phyloP scores from a whole-genome alignment of 169 alveolate genomes.

The Perkinsus olseni region DNA sequence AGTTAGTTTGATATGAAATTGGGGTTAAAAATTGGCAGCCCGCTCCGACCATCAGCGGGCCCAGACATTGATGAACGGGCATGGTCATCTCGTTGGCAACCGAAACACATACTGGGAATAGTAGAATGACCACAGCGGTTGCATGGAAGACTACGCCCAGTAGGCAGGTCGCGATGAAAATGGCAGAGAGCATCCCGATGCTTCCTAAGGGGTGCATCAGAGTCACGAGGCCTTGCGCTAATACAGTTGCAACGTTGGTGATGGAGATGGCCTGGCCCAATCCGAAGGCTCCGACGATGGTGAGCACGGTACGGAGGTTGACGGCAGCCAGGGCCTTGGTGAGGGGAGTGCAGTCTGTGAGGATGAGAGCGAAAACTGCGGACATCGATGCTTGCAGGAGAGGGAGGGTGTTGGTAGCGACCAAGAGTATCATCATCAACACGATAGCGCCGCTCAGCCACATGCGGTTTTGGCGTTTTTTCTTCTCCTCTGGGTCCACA shows the following conservation, averaged over 20 bases:
- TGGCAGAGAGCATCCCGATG: not conserved
- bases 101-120: not conserved
- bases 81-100: not conserved
- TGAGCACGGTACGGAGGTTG: constrained; percentile 16
- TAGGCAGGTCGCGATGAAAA: not conserved
- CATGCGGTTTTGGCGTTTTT: no score
- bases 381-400: not conserved
- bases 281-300: constrained; percentile 18
- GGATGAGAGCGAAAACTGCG: not conserved
- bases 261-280: constrained; percentile 12
- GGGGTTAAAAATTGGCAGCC: constrained; percentile 10
- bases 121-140: constrained; percentile 14
- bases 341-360: not conserved
- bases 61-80: not conserved
- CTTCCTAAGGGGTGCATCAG: not conserved
- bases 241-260: not conserved
- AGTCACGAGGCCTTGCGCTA: not conserved
- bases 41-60: not conserved
- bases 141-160: constrained; percentile 15
- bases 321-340: not conserved
- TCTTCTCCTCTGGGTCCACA: no score
- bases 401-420: constrained; percentile 5
- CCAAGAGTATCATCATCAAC: not conserved
- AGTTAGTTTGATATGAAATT: constrained; percentile 8
- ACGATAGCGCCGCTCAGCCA: not conserved